Evolutionary conservation across 306 rosid species (phyloP).

Genomic region (Castanopsis chinensis): DNA sequence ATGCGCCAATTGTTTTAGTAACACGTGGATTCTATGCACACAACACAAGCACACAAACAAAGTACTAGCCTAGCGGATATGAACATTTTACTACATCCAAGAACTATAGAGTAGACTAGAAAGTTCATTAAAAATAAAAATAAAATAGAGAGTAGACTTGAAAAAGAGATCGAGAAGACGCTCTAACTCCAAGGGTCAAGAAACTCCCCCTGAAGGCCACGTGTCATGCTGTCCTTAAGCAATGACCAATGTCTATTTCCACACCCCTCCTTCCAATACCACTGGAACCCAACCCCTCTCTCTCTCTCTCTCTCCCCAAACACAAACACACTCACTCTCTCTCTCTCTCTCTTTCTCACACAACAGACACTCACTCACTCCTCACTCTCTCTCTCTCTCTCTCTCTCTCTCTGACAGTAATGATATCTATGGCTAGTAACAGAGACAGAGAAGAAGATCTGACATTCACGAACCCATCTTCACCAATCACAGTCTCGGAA

Average conservation of each 20-base stretch:
- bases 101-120: too few relatives aligned
- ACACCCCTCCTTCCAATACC: conserved; percentile 1
- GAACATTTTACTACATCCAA: too few relatives aligned
- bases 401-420: not conserved
- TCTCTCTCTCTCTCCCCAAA: conserved; percentile 8
- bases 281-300: conserved; percentile 21
- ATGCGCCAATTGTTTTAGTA: too few relatives aligned
- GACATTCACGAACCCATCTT: conserved; percentile 61
- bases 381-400: not conserved
- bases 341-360: not conserved
- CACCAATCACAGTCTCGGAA: conserved; percentile 80
- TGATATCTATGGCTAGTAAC: conserved; percentile 37
- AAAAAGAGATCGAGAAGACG: too few relatives aligned
- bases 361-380: not conserved
- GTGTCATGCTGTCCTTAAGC: conserved; percentile 12
- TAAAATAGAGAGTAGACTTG: too few relatives aligned
- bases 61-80: too few relatives aligned
- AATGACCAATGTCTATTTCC: conserved; percentile 1
- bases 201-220: conserved; percentile 11
- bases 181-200: too few relatives aligned
- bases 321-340: not conserved
- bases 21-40: too few relatives aligned
- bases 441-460: conserved; percentile 71
- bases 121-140: too few relatives aligned
- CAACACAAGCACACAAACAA: too few relatives aligned